Conservation (phyloP, 1,284 basidiomycete genomes). For the Omphalotus olearius region DNA sequence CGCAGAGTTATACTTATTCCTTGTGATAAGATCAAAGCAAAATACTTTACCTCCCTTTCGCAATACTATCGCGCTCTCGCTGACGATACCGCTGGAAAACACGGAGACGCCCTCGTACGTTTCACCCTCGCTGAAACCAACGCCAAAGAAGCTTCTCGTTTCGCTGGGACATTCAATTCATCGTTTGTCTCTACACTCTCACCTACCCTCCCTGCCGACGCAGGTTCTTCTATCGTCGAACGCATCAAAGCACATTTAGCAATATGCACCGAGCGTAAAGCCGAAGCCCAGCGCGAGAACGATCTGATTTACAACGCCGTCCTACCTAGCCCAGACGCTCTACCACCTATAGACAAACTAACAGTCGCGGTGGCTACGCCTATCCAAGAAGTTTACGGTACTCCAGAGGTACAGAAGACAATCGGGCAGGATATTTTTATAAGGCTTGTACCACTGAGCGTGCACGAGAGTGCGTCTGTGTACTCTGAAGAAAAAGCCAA, state of each 20-base stretch:
- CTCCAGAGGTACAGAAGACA: constrained; percentile 90
- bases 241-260: constrained; percentile 83
- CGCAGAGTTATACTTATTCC: not conserved
- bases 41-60: constrained; percentile 82
- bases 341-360: constrained; percentile 80
- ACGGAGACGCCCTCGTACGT: constrained; percentile 85
- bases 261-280: constrained; percentile 73
- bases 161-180: constrained; percentile 69
- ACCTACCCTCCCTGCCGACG: constrained; percentile 86
- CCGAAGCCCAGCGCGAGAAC: constrained; percentile 84
- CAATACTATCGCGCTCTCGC: constrained; percentile 86
- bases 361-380: constrained; percentile 77
- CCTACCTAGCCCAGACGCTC: constrained; percentile 75
- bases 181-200: constrained; percentile 72
- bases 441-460: constrained; percentile 86
- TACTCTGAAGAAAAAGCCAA: constrained; percentile 99
- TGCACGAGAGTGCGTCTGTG: constrained; percentile 93
- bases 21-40: constrained; percentile 73
- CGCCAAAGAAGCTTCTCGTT: constrained; percentile 82
- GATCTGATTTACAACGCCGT: constrained; percentile 99
- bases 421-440: constrained; percentile 93
- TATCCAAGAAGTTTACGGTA: constrained; percentile 92
- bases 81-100: constrained; percentile 74
- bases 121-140: constrained; percentile 75
- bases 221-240: constrained; percentile 73